Percentiles rank a stretch among this genome's conserved stretches.
These are phyloP conservation scores for Lodderomyces parapsilosis DNA, from an alignment of 1,139 yeast genomes.

Conservation along the genomic window DNA sequence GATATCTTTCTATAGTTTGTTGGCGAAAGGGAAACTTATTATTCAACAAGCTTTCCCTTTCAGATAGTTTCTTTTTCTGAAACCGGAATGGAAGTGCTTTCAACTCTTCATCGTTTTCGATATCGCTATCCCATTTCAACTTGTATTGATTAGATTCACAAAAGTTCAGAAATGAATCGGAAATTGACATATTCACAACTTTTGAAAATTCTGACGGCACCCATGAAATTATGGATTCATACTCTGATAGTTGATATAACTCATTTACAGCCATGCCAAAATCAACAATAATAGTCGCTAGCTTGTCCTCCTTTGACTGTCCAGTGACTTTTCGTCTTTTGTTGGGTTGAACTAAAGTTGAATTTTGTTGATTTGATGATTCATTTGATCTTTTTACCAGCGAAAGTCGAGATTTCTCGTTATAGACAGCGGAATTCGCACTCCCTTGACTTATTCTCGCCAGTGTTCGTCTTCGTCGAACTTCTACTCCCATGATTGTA, in stretches of 20 bases:
- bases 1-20: constrained; percentile 22
- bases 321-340: constrained; percentile 13
- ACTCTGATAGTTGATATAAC: constrained; percentile 58
- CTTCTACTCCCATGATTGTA: constrained; percentile 10
- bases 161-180: constrained; percentile 37
- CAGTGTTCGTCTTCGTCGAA: constrained; percentile 12
- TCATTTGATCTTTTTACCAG: constrained; percentile 4
- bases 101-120: constrained; percentile 27
- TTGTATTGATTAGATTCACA: constrained; percentile 23
- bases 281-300: constrained; percentile 38
- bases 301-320: constrained; percentile 19
- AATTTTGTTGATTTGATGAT: not conserved
- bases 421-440: constrained; percentile 6
- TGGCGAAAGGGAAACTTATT: constrained; percentile 39
- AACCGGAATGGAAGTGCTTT: constrained; percentile 39
- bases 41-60: constrained; percentile 32
- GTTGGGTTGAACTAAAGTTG: not conserved
- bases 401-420: constrained; percentile 3
- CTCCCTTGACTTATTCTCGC: constrained; percentile 9
- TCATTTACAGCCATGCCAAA: constrained; percentile 49
- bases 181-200: constrained; percentile 25
- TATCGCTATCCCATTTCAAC: constrained; percentile 34
- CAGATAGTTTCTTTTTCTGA: constrained; percentile 46
- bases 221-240: constrained; percentile 58
- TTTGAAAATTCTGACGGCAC: constrained; percentile 50